Evolutionary conservation across 805 yeast species (phyloP), one percentile per base, ranked within the genome.

Genomic region (Candida caryicola): DNA sequence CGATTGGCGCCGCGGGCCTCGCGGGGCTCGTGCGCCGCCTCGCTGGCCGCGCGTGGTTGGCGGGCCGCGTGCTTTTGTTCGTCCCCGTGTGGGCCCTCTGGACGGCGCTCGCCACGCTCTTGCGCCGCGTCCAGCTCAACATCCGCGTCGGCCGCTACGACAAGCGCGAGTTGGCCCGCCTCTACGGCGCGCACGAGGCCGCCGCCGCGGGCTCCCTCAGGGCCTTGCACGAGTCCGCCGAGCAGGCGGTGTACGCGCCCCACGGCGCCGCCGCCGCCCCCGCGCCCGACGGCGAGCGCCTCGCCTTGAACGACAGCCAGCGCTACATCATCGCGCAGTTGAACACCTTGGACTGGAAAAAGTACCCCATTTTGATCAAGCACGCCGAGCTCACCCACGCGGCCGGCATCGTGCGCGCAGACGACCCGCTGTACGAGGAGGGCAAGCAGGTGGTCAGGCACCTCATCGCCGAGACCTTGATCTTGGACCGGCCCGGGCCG

Each of bases 301-400:
- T 76, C 36, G 59, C 64, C 4, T 30, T 35, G 17, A 35, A 35
- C 4, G 43, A 51, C 7, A 44, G 54, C 23, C 90, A 85, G 53
- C 50, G 60, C 36, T 62, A 56, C 10, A 83, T 85, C 29, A 70
- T 84, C 23, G 60, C 60, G 19, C 69, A 72, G 36, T 69, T 87
- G 54, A 86, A 86, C 57, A 47, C 59, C 3, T 55, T 85, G 4
- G 51, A 63, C 2, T 88, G 95, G 95, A 57, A 64, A 30, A 87
- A 85, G 54, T 82, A 60, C 48, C 90, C 93, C 0, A 71, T 87
- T 18, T 73, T 81, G 42, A 82, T 87, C 41, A 71, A 81, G 27
- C 64, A 74, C 21, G 81, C 91, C 4, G 71, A 71, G 34, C 75
- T 80, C 31, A 76, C 95, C 1, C 96, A 87, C 53, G 87, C 95